These are phyloP conservation scores for Camellia japonica DNA, from an alignment of 148 eudicot species.

Conservation along the genomic window DNA sequence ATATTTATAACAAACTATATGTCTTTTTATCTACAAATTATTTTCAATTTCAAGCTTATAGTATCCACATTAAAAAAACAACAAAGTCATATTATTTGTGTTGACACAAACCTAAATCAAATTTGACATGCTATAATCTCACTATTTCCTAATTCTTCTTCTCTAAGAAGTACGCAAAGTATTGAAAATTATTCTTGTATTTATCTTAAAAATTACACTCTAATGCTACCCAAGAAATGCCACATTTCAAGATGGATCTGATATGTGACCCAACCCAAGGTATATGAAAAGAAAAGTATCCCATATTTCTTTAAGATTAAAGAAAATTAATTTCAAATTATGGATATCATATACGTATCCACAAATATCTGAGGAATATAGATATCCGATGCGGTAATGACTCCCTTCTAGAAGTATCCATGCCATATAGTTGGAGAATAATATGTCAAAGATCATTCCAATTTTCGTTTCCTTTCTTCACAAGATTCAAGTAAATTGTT, in stretches of 20 bases:
- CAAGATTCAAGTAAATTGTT: not conserved
- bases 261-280: not conserved
- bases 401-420: not conserved
- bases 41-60: no score
- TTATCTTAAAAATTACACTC: not conserved
- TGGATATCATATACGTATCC: not conserved
- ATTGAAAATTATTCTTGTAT: not conserved
- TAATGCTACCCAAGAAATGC: not conserved
- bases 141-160: not conserved
- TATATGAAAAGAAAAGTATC: no score
- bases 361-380: not conserved
- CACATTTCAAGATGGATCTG: not conserved
- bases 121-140: not conserved
- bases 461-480: not conserved
- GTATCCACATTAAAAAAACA: not conserved
- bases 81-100: not conserved
- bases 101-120: not conserved
- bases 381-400: no score
- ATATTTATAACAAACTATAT: no score
- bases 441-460: not conserved
- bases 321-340: no score
- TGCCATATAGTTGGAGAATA: not conserved
- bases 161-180: not conserved
- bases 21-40: no score
- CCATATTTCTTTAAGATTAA: not conserved